Evolutionary conservation across 2,329 filamentous ascomycete species (phyloP), one percentile per base, ranked within the genome.

Genomic region (Leptographium procerum): DNA sequence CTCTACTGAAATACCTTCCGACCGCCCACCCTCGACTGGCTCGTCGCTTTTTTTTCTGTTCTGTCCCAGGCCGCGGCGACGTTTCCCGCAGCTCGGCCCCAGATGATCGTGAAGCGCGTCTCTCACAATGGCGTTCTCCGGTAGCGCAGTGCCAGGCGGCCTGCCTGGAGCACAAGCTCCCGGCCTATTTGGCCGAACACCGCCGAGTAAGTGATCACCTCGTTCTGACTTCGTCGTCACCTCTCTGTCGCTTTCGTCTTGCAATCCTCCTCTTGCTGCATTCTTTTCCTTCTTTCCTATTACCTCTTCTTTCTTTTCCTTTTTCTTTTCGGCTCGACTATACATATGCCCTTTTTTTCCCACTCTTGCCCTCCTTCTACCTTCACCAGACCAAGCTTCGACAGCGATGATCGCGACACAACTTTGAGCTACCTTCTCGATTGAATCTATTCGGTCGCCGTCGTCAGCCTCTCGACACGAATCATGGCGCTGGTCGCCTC

Each of bases 31-130:
- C 4, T 16, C 22, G 8, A 24, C 33, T 2, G 11, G 22, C 7
- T 13, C 16, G 5, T 11, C 14, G 47, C 29, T 26, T 8, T 26
- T n/a, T n/a, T n/a, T n/a, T n/a, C n/a, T n/a, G n/a, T n/a, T n/a
- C n/a, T n/a, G n/a, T n/a, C n/a, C n/a, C 29, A 24, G 43, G 36
- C 55, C 22, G 55, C 43, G 43, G 29, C 45, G 29, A 19, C 40
- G n/a, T 3, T n/a, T 29, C 19, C 45, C 47, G 24, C 29, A 43
- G 16, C 31, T 16, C 51, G 24, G 33, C 45, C 28, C 45, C 57
- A 33, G 51, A 61, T 62, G 58, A 26, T 55, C 40, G 53, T 22
- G 16, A 50, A 56, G 55, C 59, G 58, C 61, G 59, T 60, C 47
- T 24, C 26, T 11, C 14, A 56, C 43, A 24, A 62, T 55, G 57